phyloP scores from a whole-genome alignment of 1,139 yeast genomes.

The Taiozyma onychis region DNA sequence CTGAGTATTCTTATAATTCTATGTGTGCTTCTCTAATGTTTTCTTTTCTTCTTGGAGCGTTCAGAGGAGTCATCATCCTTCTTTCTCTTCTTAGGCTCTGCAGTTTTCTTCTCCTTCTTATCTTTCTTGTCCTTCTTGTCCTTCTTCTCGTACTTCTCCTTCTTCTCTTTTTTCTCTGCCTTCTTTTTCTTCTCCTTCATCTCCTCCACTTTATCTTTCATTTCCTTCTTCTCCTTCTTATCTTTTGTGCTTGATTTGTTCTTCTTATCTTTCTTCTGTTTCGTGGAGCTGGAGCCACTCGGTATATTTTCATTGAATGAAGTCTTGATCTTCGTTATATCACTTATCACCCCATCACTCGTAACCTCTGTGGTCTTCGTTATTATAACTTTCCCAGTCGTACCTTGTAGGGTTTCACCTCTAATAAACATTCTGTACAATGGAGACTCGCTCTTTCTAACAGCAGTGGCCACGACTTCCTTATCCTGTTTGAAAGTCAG shows the following conservation, averaged over 20 bases:
- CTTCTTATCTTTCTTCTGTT: conserved; percentile 23
- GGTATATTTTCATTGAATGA: conserved; percentile 7
- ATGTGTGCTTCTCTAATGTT: conserved; percentile 20
- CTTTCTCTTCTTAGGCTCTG: conserved; percentile 19
- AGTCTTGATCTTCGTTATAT: conserved; percentile 13
- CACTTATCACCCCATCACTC: conserved; percentile 3
- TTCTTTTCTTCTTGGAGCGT: conserved; percentile 22
- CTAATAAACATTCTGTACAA: conserved; percentile 71
- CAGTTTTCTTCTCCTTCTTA: conserved; percentile 15
- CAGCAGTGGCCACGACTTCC: conserved; percentile 36
- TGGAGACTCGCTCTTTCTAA: conserved; percentile 52
- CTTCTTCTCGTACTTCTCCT: conserved; percentile 23
- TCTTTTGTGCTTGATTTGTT: conserved; percentile 17
- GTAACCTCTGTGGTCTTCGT: conserved; percentile 15
- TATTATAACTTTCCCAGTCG: conserved; percentile 40
- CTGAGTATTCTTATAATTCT: background rate
- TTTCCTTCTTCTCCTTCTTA: conserved; percentile 18
- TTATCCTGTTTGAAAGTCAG: conserved; percentile 39
- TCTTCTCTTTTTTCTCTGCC: conserved; percentile 36
- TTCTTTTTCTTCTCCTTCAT: conserved; percentile 30
- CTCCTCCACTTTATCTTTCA: conserved; percentile 17
- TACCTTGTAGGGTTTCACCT: conserved; percentile 82
- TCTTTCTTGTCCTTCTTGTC: conserved; percentile 25
- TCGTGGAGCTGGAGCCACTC: conserved; percentile 8
- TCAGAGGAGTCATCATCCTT: conserved; percentile 10